Base-by-base conservation (phyloP, 352 stramenopile genomes). In the Phytophthora litchii region DNA sequence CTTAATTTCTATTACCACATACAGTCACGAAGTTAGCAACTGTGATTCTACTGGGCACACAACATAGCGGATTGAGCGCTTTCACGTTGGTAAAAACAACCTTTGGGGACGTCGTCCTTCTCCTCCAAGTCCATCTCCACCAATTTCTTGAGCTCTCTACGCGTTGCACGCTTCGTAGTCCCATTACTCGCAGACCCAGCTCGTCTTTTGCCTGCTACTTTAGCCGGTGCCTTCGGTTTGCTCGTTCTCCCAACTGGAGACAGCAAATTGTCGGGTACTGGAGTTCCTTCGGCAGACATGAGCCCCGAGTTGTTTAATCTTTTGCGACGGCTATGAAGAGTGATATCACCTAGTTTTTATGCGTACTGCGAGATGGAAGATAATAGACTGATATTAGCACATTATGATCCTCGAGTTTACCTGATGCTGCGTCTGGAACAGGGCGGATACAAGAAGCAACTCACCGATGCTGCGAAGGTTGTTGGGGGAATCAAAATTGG, bases 61-160 rank as follows among this genome's bases (percentile, higher is more conserved):
- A 34, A 9, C 3, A 13, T 34, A 11, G 7, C 2, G 29, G 1
- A 34, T 11, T 34, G 10, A 13, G 29, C 10, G 29, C 7, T 34
- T 5, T 27, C 23, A 34, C 7, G n/a, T n/a, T n/a, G n/a, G n/a
- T 11, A 1, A 19, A 16, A 52, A 19, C 0, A 61, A 88, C 78
- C 76, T 56, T 34, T 40, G 10, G 71, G 52, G 3, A 75, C 38
- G 11, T 83, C 71, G 16, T 91, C 70, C 45, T 92, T 90, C 37
- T 94, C 81, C 51, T 93, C 82, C 34, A 89, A 48, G 47, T 88
- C 80, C 37, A 89, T 79, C 42, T 93, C 84, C 14, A 78, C 86
- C 23, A 90, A 60, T 44, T 92, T 91, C 60, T 90, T 92, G 21
- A 94, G 74, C 55, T 92, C 82, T 36, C 85, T 78, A 25, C 83